A percentile compares a stretch with the other conserved stretches of the same genome.
phyloP scores from a whole-genome alignment of 495 filamentous ascomycete genomes.

The Neurospora discreta region DNA sequence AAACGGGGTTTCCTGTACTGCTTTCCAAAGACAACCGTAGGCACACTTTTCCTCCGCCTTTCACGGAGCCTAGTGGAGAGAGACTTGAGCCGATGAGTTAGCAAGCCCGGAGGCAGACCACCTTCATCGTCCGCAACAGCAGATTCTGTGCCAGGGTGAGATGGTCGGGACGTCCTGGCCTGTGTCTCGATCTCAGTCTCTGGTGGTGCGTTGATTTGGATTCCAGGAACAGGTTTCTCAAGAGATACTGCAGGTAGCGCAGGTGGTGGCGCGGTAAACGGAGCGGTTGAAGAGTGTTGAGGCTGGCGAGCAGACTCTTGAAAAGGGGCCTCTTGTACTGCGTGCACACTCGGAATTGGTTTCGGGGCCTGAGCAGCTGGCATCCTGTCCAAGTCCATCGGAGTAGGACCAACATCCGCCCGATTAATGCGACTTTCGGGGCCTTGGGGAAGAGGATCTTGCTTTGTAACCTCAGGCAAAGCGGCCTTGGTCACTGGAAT shows the following conservation, averaged over 20 bases:
- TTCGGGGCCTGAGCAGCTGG: background rate
- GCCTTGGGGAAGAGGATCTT: background rate
- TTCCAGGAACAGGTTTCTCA: background rate
- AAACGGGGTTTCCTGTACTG: conserved; percentile 24
- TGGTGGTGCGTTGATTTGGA: background rate
- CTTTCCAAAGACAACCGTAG: conserved; percentile 73
- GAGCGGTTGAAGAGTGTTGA: background rate
- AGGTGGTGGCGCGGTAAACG: background rate
- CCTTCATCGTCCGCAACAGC: conserved; percentile 1
- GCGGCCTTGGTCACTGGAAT: background rate
- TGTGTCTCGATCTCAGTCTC: background rate
- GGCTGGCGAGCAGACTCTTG: background rate
- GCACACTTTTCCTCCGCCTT: conserved; percentile 53
- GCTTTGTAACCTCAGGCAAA: background rate
- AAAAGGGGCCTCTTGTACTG: background rate
- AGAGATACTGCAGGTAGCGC: background rate
- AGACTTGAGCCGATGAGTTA: conserved; percentile 31
- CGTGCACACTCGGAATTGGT: background rate
- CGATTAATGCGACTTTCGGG: background rate
- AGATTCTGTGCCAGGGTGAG: background rate
- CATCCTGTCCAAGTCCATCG: conserved; percentile 10
- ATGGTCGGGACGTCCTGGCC: background rate
- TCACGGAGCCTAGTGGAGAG: conserved; percentile 48
- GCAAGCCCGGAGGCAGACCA: conserved; percentile 19
- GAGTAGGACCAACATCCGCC: background rate